Percentiles rank a stretch among this genome's conserved stretches.
phyloP scores from a whole-genome alignment of 2,329 filamentous ascomycete species.

The Trichoderma atroviride region DNA sequence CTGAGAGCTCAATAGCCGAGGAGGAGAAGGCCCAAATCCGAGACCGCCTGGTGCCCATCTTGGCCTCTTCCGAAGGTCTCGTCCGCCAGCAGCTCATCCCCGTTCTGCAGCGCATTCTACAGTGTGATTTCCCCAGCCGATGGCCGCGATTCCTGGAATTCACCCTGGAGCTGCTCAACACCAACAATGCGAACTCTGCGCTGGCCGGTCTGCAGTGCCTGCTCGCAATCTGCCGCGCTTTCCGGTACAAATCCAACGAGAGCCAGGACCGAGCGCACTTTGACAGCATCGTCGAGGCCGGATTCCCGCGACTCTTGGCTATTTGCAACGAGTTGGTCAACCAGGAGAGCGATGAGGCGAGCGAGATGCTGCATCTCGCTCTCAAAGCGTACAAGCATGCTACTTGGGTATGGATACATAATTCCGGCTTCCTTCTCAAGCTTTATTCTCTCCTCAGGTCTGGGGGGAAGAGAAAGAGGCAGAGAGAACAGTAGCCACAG shows the following conservation, averaged over 20 bases:
- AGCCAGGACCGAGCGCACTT: slow-evolving; percentile 80
- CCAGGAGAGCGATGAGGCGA: slow-evolving; percentile 90
- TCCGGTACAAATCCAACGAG: slow-evolving; percentile 84
- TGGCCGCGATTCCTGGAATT: slow-evolving; percentile 96
- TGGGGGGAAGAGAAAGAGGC: neutral
- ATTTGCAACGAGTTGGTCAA: slow-evolving; percentile 89
- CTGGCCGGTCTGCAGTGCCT: slow-evolving; percentile 94
- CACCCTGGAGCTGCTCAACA: slow-evolving; percentile 84
- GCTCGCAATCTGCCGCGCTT: slow-evolving; percentile 91
- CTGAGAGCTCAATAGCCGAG: slow-evolving; percentile 77
- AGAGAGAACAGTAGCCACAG: neutral
- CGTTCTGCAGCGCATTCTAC: slow-evolving; percentile 91
- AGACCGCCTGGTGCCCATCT: slow-evolving; percentile 83
- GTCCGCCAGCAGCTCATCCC: slow-evolving; percentile 93
- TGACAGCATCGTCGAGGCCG: slow-evolving; percentile 88
- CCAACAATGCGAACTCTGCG: slow-evolving; percentile 82
- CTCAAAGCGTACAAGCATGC: slow-evolving; percentile 98
- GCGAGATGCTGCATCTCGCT: slow-evolving; percentile 93
- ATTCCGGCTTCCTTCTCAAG: neutral
- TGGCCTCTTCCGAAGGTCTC: slow-evolving; percentile 77
- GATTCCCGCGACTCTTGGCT: slow-evolving; percentile 82
- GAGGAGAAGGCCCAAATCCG: slow-evolving; percentile 86
- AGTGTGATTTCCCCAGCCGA: slow-evolving; percentile 90
- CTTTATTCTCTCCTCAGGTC: neutral
- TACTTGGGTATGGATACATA: slow-evolving; percentile 69